A percentile compares a stretch with the other conserved stretches of the same genome.
phyloP scores from a whole-genome alignment of 2,329 filamentous ascomycete species.

The Sporothrix variecibatus region DNA sequence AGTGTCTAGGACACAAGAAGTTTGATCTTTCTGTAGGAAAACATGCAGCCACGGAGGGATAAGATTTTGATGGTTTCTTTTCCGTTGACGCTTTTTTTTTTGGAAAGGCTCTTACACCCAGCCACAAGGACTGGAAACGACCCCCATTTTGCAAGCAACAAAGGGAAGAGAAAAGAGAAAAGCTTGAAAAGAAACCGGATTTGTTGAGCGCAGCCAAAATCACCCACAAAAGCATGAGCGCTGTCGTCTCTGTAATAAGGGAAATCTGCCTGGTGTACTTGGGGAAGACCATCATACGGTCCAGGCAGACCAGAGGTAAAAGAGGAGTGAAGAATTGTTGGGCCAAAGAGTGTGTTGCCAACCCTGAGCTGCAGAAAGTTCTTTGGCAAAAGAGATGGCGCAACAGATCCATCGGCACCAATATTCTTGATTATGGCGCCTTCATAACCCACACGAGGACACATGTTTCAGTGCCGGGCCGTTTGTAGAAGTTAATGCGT shows the following conservation, averaged over 20 bases:
- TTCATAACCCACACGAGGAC: constrained; percentile 44
- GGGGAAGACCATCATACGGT: background rate
- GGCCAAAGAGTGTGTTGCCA: background rate
- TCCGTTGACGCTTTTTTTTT: constrained; percentile 55
- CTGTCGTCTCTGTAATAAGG: constrained; percentile 53
- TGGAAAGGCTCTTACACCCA: background rate
- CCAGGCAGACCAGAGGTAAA: constrained; percentile 30
- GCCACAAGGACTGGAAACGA: background rate
- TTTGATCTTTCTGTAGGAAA: constrained; percentile 69
- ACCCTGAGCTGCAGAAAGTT: background rate
- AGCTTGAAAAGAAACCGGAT: constrained; percentile 9
- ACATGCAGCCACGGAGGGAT: constrained; percentile 85
- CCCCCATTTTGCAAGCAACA: constrained; percentile 23
- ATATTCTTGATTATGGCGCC: constrained; percentile 48
- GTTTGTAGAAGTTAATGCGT: constrained; percentile 57
- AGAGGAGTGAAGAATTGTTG: background rate
- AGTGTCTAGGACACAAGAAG: constrained; percentile 30
- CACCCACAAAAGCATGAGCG: constrained; percentile 89
- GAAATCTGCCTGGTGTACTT: constrained; percentile 16
- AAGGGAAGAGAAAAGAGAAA: constrained; percentile 57
- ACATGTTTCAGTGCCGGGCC: constrained; percentile 35
- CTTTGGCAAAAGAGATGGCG: background rate
- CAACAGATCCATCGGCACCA: background rate
- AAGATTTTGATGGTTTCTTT: constrained; percentile 92
- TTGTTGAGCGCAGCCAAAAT: constrained; percentile 75